Evolutionary conservation across 2,329 filamentous ascomycete genomes (phyloP).

Genomic region (Penicillium sp.): DNA sequence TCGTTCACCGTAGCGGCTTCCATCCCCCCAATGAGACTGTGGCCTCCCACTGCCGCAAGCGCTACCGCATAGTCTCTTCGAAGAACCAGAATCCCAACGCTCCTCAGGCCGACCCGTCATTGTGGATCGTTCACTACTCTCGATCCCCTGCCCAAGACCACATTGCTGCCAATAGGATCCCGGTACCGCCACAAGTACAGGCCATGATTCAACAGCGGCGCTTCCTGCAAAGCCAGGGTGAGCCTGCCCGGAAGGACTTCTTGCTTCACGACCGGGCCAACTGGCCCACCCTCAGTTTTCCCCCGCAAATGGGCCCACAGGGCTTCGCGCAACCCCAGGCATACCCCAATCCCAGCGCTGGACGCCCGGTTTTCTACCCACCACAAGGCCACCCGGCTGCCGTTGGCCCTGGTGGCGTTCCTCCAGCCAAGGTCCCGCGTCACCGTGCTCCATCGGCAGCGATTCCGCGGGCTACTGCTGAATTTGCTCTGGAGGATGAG

Average conservation of each 20-base stretch:
- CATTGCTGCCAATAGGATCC: constrained; percentile 59
- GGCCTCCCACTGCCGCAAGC: constrained; percentile 70
- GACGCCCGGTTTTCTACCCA: constrained; percentile 34
- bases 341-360: constrained; percentile 31
- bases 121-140: constrained; percentile 90
- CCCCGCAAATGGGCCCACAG: constrained; percentile 48
- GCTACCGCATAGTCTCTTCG: constrained; percentile 74
- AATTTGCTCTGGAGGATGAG: constrained; percentile 68
- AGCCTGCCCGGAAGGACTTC: constrained; percentile 84
- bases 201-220: constrained; percentile 45
- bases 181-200: constrained; percentile 39
- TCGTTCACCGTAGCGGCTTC: constrained; percentile 74
- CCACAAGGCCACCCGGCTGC: constrained; percentile 26
- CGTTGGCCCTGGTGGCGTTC: constrained; percentile 19
- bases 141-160: constrained; percentile 68
- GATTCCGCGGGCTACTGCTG: constrained; percentile 36
- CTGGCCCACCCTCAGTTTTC: constrained; percentile 79
- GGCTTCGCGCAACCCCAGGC: constrained; percentile 44
- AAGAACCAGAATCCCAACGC: constrained; percentile 64
- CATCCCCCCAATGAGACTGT: constrained; percentile 65
- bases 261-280: constrained; percentile 84
- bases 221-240: constrained; percentile 65
- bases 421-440: constrained; percentile 36
- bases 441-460: constrained; percentile 39
- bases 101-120: constrained; percentile 66